Evolutionary conservation across 1,284 basidiomycete species (phyloP).

Genomic region (Sporisorium reilianum): DNA sequence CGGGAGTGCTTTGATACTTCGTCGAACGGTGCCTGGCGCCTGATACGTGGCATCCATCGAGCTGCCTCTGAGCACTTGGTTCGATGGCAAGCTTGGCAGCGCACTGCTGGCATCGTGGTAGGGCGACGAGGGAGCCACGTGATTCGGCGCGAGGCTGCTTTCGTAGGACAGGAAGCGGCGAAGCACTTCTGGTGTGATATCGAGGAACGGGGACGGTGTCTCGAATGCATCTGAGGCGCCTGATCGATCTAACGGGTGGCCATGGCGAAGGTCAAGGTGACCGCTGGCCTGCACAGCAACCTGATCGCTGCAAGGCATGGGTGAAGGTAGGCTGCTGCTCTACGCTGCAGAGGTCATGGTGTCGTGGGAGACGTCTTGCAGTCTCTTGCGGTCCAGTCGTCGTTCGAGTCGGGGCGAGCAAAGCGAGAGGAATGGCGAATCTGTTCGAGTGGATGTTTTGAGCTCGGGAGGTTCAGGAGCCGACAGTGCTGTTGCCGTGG

Average conservation of each 20-base stretch:
- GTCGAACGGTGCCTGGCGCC: conserved; percentile 2
- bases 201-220: conserved; percentile 1
- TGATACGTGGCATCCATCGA: not conserved
- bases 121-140: not conserved
- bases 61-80: not conserved
- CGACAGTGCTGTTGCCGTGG: not conserved
- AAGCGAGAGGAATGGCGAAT: not conserved
- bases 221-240: not conserved
- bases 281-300: conserved; percentile 17
- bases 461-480: not conserved
- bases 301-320: conserved; percentile 12
- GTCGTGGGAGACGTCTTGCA: not conserved
- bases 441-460: not conserved
- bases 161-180: conserved; percentile 41
- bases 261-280: not conserved
- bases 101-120: not conserved
- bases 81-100: not conserved
- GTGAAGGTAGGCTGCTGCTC: not conserved
- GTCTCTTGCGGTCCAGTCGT: not conserved
- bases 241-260: not conserved
- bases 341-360: conserved; percentile 9
- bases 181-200: conserved; percentile 32
- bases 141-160: not conserved
- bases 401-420: not conserved
- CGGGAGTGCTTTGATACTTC: conserved; percentile 22